phyloP scores from a whole-genome alignment of 2,329 filamentous ascomycete species.

The Colletotrichum caudatum region DNA sequence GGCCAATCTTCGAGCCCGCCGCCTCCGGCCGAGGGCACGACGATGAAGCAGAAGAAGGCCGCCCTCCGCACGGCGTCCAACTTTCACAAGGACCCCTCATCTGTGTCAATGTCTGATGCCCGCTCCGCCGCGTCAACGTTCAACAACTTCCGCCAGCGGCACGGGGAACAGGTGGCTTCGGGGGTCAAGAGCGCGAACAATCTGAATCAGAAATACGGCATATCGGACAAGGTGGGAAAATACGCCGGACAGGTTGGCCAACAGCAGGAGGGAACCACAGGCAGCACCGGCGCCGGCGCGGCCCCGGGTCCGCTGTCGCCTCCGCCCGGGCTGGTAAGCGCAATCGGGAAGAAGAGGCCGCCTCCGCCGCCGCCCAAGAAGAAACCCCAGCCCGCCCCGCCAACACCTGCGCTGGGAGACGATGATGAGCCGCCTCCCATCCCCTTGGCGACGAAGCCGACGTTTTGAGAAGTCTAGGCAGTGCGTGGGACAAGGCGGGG shows the following conservation, averaged over 20 bases:
- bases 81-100: conserved; percentile 71
- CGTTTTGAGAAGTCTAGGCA: conserved; percentile 50
- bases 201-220: conserved; percentile 72
- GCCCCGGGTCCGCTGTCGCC: conserved; percentile 22
- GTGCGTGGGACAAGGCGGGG: conserved; percentile 5
- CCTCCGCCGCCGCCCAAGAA: conserved; percentile 66
- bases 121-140: conserved; percentile 69
- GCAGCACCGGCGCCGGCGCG: background rate
- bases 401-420: conserved; percentile 42
- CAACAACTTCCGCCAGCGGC: conserved; percentile 77
- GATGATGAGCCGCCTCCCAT: conserved; percentile 62
- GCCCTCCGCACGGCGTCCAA: conserved; percentile 71
- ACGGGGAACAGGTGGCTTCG: conserved; percentile 74
- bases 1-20: conserved; percentile 45
- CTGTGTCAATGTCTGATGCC: conserved; percentile 70
- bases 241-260: conserved; percentile 42
- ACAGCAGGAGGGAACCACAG: conserved; percentile 12
- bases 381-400: conserved; percentile 52
- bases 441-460: conserved; percentile 64
- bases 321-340: conserved; percentile 40
- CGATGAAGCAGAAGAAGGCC: conserved; percentile 74
- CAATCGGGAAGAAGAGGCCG: conserved; percentile 64
- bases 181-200: conserved; percentile 69
- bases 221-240: conserved; percentile 55
- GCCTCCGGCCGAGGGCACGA: conserved; percentile 63